phyloP scores from a whole-genome alignment of 257 asterid species.

The Verbena officinalis region DNA sequence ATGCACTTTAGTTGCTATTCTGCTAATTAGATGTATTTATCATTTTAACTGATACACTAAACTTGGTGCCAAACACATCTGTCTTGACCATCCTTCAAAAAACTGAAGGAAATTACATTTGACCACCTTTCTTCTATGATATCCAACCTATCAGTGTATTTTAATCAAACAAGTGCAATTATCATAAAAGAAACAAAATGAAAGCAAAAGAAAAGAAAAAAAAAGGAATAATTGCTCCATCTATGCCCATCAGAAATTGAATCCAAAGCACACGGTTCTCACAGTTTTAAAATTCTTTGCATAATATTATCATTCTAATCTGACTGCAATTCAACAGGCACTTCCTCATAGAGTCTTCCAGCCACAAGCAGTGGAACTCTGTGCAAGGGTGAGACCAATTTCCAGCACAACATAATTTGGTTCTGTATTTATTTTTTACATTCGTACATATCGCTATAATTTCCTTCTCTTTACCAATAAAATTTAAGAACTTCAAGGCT shows the following conservation, averaged over 20 bases:
- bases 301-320: conserved; percentile 27
- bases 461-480: conserved; percentile 10
- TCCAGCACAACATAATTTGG: neutral
- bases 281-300: neutral
- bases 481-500: neutral
- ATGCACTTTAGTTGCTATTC: conserved; percentile 8
- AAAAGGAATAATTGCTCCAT: neutral
- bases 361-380: conserved; percentile 92
- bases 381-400: conserved; percentile 75
- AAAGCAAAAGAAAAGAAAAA: conserved; percentile 3
- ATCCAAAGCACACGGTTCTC: conserved; percentile 6
- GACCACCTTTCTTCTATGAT: neutral
- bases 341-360: conserved; percentile 78
- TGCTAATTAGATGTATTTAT: neutral
- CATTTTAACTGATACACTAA: conserved; percentile 19
- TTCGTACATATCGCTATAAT: neutral
- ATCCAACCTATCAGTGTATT: conserved; percentile 5
- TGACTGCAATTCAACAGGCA: conserved; percentile 53
- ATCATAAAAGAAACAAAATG: neutral
- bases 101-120: conserved; percentile 17
- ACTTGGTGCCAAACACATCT: neutral
- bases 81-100: conserved; percentile 14
- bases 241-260: conserved; percentile 15
- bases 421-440: conserved; percentile 10
- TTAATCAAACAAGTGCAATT: conserved; percentile 2